These are phyloP conservation scores for Daphne laureola DNA, from an alignment of 441 rosid genomes.

Conservation along the genomic window DNA sequence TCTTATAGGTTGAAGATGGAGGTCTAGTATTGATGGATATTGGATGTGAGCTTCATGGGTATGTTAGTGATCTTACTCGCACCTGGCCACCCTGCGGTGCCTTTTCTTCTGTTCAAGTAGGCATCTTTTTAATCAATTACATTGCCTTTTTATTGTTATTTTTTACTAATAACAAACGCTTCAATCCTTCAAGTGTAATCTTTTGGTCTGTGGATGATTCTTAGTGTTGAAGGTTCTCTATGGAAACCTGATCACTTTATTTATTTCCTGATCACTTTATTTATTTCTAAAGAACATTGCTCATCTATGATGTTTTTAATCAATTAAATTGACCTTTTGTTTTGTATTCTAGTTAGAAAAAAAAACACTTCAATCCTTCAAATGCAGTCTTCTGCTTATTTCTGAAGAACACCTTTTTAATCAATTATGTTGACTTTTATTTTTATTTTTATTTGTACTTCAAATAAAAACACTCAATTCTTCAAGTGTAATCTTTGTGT, in stretches of 20 bases:
- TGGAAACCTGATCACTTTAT: neutral
- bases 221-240: neutral
- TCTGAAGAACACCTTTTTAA: too few species aligned
- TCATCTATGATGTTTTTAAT: too few species aligned
- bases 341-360: too few species aligned
- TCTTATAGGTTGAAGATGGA: conserved; percentile 63
- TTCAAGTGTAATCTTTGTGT: neutral
- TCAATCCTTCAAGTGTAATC: neutral
- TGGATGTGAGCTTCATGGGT: conserved; percentile 96
- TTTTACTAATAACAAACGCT: neutral
- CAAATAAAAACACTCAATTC: neutral
- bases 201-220: neutral
- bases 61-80: conserved; percentile 93
- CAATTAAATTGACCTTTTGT: too few species aligned
- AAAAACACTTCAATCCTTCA: too few species aligned
- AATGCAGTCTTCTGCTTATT: too few species aligned
- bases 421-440: too few species aligned
- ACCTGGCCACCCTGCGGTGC: conserved; percentile 94
- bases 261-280: too few species aligned
- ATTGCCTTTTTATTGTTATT: neutral
- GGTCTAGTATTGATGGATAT: conserved; percentile 95
- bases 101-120: conserved; percentile 71
- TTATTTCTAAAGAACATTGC: too few species aligned
- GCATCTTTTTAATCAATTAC: conserved; percentile 5
- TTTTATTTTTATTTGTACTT: too few species aligned